These are phyloP conservation scores for Glarea lozoyensis DNA, from an alignment of 495 filamentous ascomycete genomes.

Conservation along the genomic window DNA sequence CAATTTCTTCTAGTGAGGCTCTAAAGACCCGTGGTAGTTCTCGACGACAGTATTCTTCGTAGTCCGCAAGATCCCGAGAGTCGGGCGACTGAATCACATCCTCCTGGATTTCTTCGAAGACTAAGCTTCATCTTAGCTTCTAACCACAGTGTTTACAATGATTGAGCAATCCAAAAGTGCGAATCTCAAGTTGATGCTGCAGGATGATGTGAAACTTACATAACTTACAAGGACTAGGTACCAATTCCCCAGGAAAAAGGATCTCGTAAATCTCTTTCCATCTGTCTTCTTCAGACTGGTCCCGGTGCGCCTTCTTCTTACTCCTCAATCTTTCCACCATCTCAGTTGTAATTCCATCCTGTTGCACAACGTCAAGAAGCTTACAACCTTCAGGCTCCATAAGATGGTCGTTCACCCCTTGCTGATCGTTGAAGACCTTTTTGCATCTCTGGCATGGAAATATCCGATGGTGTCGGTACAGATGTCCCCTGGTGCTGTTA, in stretches of 20 bases:
- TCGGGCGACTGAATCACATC: not conserved
- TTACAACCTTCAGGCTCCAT: conserved; percentile 9
- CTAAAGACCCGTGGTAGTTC: conserved; percentile 5
- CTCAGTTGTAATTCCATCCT: conserved; percentile 13
- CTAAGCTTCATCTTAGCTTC: not conserved
- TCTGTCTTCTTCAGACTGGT: conserved; percentile 16
- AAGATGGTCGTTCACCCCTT: conserved; percentile 10
- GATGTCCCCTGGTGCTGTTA: conserved; percentile 8
- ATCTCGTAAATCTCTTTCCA: conserved; percentile 15
- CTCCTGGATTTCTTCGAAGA: conserved; percentile 7
- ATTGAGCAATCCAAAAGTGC: not conserved
- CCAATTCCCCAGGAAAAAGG: conserved; percentile 13
- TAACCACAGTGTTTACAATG: not conserved
- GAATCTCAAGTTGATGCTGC: not conserved
- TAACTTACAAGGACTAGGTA: conserved; percentile 12
- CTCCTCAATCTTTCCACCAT: conserved; percentile 7
- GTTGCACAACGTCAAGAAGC: not conserved
- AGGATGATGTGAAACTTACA: not conserved
- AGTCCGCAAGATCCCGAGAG: conserved; percentile 1
- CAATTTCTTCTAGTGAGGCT: conserved; percentile 4
- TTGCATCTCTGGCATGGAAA: conserved; percentile 12
- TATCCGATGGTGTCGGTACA: conserved; percentile 12
- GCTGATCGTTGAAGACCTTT: conserved; percentile 3
- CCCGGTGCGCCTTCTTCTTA: conserved; percentile 11
- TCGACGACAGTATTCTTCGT: conserved; percentile 6